These are phyloP conservation scores for Aspergillus arachidicola DNA, from an alignment of 2,329 filamentous ascomycete species.

Conservation along the genomic window DNA sequence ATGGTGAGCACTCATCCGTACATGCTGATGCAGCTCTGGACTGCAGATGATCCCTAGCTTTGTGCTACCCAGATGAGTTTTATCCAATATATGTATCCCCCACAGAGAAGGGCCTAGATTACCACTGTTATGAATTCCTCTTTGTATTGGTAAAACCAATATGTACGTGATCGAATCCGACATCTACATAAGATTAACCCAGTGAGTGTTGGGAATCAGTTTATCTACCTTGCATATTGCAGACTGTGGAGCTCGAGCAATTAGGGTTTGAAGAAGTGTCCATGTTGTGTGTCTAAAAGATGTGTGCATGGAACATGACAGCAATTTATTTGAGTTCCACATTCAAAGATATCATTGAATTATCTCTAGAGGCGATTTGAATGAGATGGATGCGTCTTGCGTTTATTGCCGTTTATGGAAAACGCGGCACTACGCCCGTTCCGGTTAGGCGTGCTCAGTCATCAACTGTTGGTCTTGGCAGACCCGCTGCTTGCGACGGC, in stretches of 20 bases:
- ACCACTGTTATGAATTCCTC: neutral
- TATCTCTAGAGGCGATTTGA: neutral
- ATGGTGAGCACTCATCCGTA: neutral
- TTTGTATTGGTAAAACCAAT: neutral
- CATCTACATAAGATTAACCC: neutral
- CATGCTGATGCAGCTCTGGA: neutral
- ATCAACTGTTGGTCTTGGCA: constrained; percentile 30
- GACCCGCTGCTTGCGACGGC: constrained; percentile 39
- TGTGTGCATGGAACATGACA: neutral
- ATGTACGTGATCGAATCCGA: neutral
- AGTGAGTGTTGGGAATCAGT: neutral
- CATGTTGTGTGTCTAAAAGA: neutral
- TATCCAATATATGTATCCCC: neutral
- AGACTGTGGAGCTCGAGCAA: neutral
- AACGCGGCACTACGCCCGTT: neutral
- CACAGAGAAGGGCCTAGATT: neutral
- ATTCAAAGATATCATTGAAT: neutral
- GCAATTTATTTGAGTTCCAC: neutral
- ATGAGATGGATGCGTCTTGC: neutral
- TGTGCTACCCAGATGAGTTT: neutral
- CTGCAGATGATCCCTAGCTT: neutral
- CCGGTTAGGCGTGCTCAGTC: constrained; percentile 26
- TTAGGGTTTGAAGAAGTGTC: neutral
- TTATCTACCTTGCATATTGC: neutral
- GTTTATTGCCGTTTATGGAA: neutral